Percentiles rank a stretch among this genome's conserved stretches.
These are phyloP conservation scores for Fusarium tuaranense DNA, from an alignment of 2,329 filamentous ascomycete species.

Conservation along the genomic window DNA sequence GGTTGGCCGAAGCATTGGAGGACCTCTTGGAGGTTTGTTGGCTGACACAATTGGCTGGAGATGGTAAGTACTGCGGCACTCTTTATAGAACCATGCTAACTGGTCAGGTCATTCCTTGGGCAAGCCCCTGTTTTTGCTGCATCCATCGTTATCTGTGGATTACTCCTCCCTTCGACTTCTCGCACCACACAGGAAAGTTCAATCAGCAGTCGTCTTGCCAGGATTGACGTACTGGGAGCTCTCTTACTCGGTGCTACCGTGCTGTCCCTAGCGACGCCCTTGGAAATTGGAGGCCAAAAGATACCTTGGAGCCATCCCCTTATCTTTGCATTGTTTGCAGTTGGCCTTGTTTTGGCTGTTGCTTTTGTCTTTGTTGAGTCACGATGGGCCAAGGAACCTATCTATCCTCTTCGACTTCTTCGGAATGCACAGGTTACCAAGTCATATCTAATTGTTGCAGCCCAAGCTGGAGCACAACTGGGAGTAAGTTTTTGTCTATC, in stretches of 20 bases:
- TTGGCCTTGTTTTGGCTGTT: constrained; percentile 52
- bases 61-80: constrained; percentile 48
- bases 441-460: constrained; percentile 64
- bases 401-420: constrained; percentile 69
- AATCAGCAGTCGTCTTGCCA: background rate
- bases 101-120: constrained; percentile 63
- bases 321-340: constrained; percentile 52
- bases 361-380: constrained; percentile 60
- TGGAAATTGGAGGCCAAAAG: constrained; percentile 66
- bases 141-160: constrained; percentile 62
- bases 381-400: constrained; percentile 62
- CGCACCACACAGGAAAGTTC: constrained; percentile 17
- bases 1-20: constrained; percentile 63
- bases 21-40: constrained; percentile 68
- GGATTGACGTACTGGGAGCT: constrained; percentile 67
- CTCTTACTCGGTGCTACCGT: constrained; percentile 66
- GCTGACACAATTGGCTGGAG: constrained; percentile 74
- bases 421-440: constrained; percentile 63
- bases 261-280: constrained; percentile 63
- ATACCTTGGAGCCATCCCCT: constrained; percentile 61
- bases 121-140: constrained; percentile 68
- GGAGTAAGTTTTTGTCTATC: background rate
- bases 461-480: constrained; percentile 66
- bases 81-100: background rate
- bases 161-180: constrained; percentile 57